A percentile compares a stretch with the other conserved stretches of the same genome.
Conservation (phyloP, 768 basidiomycete genomes). For the Suillus paluster region DNA sequence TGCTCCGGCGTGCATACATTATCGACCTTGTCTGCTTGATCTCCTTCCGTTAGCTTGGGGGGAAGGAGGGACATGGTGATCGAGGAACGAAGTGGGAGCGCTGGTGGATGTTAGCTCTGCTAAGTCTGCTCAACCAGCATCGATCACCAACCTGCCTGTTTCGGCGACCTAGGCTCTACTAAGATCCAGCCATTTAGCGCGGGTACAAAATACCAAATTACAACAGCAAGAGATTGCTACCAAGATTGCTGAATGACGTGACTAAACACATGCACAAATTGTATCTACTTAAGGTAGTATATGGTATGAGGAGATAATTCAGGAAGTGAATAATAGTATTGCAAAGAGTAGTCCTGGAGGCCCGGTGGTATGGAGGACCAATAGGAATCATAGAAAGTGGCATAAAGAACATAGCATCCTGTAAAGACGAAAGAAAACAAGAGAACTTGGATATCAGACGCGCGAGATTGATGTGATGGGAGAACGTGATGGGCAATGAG, state of each 20-base stretch:
- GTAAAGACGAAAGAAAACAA: constrained; percentile 20
- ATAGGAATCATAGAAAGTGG: constrained; percentile 24
- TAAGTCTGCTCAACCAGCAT: neutral
- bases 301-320: constrained; percentile 47
- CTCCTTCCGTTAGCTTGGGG: constrained; percentile 49
- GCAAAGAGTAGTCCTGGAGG: constrained; percentile 19
- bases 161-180: constrained; percentile 15
- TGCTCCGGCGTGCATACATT: constrained; percentile 71
- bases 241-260: constrained; percentile 13
- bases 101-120: constrained; percentile 1
- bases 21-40: constrained; percentile 42
- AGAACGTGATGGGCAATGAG: constrained; percentile 17
- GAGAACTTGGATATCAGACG: constrained; percentile 9
- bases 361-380: constrained; percentile 26
- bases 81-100: constrained; percentile 24
- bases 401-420: constrained; percentile 34
- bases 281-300: constrained; percentile 43
- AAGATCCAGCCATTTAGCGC: neutral
- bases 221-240: constrained; percentile 12
- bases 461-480: constrained; percentile 5
- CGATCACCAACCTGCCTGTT: constrained; percentile 31
- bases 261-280: constrained; percentile 42
- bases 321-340: constrained; percentile 36
- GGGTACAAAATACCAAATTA: neutral
- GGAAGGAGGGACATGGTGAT: constrained; percentile 60